Evolutionary conservation across 2,329 filamentous ascomycete species (phyloP), one percentile per base, ranked within the genome.

Genomic region (Colletotrichum chlorophyti): DNA sequence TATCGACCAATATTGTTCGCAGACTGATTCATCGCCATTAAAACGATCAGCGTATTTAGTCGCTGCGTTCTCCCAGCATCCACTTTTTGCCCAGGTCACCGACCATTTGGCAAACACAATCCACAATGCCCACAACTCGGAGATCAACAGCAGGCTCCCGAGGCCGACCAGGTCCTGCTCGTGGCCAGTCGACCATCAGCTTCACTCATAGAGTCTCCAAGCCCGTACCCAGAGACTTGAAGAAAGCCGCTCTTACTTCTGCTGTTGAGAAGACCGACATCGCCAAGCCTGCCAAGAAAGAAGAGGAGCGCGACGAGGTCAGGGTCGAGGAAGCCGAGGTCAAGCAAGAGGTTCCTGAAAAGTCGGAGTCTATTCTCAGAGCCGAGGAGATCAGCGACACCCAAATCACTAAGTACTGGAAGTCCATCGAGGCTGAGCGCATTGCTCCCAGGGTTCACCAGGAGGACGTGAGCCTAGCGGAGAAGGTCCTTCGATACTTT

Each of bases 401-500:
- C 43, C 86, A 91, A 66, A 87, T 98, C 62, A 83, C 83, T 65
- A 81, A 79, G 68, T 97, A 97, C 72, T 97, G 93, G 93, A 79
- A 79, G 64, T 73, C 73, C 10, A 85, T 94, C 64, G 91, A 97
- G 77, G 77, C 78, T 35, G 81, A 86, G 66, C 82, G 91, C 65
- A 82, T 81, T 58, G 85, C 91, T 15, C 83, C 84, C 37, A 79
- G 89, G 66, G 87, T 96, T 31, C 95, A 98, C 69, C 92, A 96
- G 74, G 74, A 88, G 66, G 88, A 81, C 3, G 70, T 98, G 65
- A 83, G 80, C 10, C 65, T 90, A 41, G 82, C 89, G 53, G 93
- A 98, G 80, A 97, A 94, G 79, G 86, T 98, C 23, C 74, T 98
- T 67, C 82, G 94, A 63, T 91, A 97, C 71, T 99, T 95, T 75